A percentile compares a stretch with the other conserved stretches of the same genome.
Evolutionary conservation across 148 eudicot species (phyloP).

Genomic region (Fagopyrum esculentum): DNA sequence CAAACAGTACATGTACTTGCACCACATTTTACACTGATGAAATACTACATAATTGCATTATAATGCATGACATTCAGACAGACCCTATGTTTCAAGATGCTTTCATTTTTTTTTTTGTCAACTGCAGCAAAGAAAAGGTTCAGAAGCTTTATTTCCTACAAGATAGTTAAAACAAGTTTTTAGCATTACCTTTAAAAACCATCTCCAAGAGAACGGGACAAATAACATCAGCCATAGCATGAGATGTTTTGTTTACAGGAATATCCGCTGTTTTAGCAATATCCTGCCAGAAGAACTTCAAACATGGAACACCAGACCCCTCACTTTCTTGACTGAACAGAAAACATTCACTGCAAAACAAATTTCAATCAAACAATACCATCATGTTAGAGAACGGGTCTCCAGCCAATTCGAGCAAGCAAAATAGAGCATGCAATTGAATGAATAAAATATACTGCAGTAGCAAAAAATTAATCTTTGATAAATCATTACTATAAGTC

Average conservation of each 20-base stretch:
- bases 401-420: background rate
- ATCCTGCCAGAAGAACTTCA: conserved; percentile 77
- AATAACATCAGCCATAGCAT: conserved; percentile 53
- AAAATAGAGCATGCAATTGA: background rate
- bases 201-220: conserved; percentile 72
- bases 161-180: background rate
- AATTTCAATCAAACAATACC: background rate
- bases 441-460: background rate
- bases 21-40: no score
- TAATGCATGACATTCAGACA: no score
- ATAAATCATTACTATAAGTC: no score
- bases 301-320: conserved; percentile 51
- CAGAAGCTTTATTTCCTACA: background rate
- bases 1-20: no score
- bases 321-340: conserved; percentile 39
- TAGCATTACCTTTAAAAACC: conserved; percentile 59
- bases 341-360: conserved; percentile 64
- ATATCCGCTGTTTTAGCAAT: background rate
- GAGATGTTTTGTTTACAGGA: conserved; percentile 55
- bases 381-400: background rate
- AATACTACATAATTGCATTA: no score
- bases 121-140: no score
- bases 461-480: no score
- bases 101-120: no score
- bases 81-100: no score